Conservation (phyloP, 108 stramenopile genomes). For the Cyclostephanos invisitatus region DNA sequence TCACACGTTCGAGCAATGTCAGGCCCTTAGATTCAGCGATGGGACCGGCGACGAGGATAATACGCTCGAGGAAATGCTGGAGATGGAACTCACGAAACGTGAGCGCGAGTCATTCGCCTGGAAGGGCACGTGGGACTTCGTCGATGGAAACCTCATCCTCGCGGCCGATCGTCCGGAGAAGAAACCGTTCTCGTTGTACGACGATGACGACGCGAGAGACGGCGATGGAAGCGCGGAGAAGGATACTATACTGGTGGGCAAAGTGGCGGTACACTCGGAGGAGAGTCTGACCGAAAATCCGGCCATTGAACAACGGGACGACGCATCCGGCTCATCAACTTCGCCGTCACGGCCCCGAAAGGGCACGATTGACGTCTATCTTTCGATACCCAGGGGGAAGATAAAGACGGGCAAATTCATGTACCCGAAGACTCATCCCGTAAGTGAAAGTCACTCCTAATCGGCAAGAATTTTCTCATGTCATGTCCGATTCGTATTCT, state of each 20-base stretch:
- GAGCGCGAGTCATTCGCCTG: slow-evolving; percentile 46
- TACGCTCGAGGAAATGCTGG: slow-evolving; percentile 33
- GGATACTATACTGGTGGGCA: slow-evolving; percentile 76
- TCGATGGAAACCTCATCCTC: slow-evolving; percentile 77
- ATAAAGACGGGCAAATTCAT: slow-evolving; percentile 77
- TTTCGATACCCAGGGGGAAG: slow-evolving; percentile 75
- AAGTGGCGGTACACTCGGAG: slow-evolving; percentile 57
- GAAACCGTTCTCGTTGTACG: slow-evolving; percentile 28
- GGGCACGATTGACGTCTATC: slow-evolving; percentile 55
- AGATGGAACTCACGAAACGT: slow-evolving; percentile 34
- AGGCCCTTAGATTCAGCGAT: slow-evolving; percentile 33
- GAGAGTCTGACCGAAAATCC: slow-evolving; percentile 59
- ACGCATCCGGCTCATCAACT: slow-evolving; percentile 2
- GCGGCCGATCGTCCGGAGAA: slow-evolving; percentile 76
- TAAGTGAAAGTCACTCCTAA: slow-evolving; percentile 9
- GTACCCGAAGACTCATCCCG: slow-evolving; percentile 76
- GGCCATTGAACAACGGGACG: slow-evolving; percentile 34
- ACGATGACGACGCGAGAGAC: slow-evolving; percentile 20
- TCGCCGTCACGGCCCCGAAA: slow-evolving; percentile 11
- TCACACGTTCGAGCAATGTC: slow-evolving; percentile 71
- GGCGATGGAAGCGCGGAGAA: slow-evolving; percentile 15
- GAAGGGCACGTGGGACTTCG: slow-evolving; percentile 77
- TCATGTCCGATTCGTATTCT: background rate
- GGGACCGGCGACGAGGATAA: slow-evolving; percentile 23
- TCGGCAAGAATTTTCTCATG: background rate